Base-by-base conservation (phyloP, 1,284 basidiomycete genomes). In the Coniophora puteana region DNA sequence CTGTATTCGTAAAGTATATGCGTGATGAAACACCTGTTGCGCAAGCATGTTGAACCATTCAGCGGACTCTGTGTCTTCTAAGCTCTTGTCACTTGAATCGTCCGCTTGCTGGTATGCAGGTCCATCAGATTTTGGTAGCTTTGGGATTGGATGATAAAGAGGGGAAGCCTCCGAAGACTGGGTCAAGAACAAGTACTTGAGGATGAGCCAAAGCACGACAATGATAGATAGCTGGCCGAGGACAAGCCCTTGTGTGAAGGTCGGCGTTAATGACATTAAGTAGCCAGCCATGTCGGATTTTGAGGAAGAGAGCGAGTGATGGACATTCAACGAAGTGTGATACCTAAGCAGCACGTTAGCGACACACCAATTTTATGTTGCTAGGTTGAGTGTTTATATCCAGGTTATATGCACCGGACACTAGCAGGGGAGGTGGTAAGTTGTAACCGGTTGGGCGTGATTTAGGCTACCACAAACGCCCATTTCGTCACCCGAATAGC, bases 171-270 rank as follows among this genome's bases (percentile, higher is more conserved):
- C 72, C 52, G 74, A 71, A 22, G 78, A 70, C 2, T 83, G 76
- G 52, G 89, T 83, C 49, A 91, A 74, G 61, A 90, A 90, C 34
- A 91, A 75, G 57, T 89, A 89, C 58, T 85, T 86, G 62, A 91
- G 76, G 49, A 90, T 71, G 49, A 88, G 66, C 26, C 67, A 69
- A 23, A 90, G 71, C 22, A 91, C 68, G 37, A 80, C 53, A 37
- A 90, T 68, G 47, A 91, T 80, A 25, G 87, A 89, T 24, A 88
- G 65, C 55, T 91, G 88, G 44, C 88, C 88, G 22, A 90, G 62
- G 22, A 91, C 67, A 32, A 91, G 74, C 26, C 88, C 88, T 58
- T 90, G 88, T 0, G 88, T 89, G 61, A 91, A 91, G 2, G 86
- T 90, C 1, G 84, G 88, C 51, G 85, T 78, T 36, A 89, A 67